These are phyloP conservation scores for Boletus vinaceobasis DNA, from an alignment of 768 basidiomycete species.

Conservation along the genomic window DNA sequence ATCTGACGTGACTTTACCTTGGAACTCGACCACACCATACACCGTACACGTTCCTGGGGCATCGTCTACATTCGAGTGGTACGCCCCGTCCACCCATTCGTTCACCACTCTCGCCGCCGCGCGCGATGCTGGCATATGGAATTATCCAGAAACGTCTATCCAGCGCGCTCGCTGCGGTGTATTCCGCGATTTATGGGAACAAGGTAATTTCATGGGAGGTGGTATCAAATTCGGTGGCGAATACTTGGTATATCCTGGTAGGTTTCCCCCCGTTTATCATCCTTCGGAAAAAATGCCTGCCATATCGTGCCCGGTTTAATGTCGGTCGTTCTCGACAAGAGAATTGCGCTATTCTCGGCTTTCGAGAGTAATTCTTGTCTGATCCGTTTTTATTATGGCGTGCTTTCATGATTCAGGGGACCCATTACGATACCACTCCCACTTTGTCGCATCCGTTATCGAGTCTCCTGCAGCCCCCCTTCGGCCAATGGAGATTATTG, in stretches of 20 bases:
- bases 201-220: conserved; percentile 83
- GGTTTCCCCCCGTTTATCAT: conserved; percentile 17
- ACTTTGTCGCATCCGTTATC: conserved; percentile 84
- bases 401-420: conserved; percentile 55
- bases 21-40: conserved; percentile 31
- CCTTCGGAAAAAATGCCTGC: neutral
- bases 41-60: conserved; percentile 65
- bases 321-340: neutral
- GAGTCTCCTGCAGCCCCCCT: conserved; percentile 58
- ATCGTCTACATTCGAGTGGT: conserved; percentile 69
- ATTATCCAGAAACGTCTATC: conserved; percentile 58
- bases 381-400: neutral
- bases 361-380: neutral
- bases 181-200: conserved; percentile 76
- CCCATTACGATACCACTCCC: conserved; percentile 93
- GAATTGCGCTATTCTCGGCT: neutral
- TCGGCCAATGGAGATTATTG: conserved; percentile 90
- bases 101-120: conserved; percentile 61
- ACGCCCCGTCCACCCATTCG: conserved; percentile 40
- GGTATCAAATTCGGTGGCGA: conserved; percentile 96
- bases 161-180: conserved; percentile 78
- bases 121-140: conserved; percentile 68
- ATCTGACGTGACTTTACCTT: conserved; percentile 5
- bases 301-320: too few relatives aligned
- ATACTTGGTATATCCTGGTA: conserved; percentile 94